Evolutionary conservation across 1,284 basidiomycete species (phyloP).

Genomic region (Papiliotrema terrestris): DNA sequence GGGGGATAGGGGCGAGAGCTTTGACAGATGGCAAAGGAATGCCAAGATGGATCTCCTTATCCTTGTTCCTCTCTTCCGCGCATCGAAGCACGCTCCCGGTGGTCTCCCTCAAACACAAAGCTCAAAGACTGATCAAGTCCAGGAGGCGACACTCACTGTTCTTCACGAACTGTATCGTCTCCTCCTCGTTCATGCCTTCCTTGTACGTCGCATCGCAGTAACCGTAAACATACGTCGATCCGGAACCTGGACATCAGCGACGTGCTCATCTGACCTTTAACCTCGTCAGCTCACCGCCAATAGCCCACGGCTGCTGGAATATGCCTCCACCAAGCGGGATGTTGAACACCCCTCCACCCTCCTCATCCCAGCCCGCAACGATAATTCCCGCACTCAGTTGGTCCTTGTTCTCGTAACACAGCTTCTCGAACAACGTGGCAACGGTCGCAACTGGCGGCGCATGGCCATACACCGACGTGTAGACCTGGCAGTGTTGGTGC

Average conservation of each 20-base stretch:
- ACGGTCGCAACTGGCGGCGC: constrained; percentile 77
- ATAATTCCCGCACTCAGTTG: constrained; percentile 88
- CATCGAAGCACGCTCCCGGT: no score
- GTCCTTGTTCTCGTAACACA: constrained; percentile 96
- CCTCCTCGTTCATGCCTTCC: constrained; percentile 85
- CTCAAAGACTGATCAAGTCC: no score
- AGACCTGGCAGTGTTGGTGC: constrained; percentile 80
- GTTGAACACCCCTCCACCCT: constrained; percentile 94
- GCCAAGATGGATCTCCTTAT: no score
- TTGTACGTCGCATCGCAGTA: constrained; percentile 98
- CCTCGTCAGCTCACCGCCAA: constrained; percentile 64
- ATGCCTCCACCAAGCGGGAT: constrained; percentile 90
- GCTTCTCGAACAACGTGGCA: constrained; percentile 77
- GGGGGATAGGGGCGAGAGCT: no score
- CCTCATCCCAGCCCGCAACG: constrained; percentile 95
- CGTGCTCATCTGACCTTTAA: neutral
- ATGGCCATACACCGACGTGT: constrained; percentile 60
- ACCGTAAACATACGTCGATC: constrained; percentile 97
- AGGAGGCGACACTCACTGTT: constrained; percentile 66
- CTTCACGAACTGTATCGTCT: constrained; percentile 92
- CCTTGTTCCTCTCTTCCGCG: no score
- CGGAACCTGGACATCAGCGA: constrained; percentile 63
- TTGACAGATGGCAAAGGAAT: no score
- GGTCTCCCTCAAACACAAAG: no score
- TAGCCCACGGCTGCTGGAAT: constrained; percentile 94